phyloP scores from a whole-genome alignment of 805 yeast genomes.

The Wickerhamiella bombiphila region DNA sequence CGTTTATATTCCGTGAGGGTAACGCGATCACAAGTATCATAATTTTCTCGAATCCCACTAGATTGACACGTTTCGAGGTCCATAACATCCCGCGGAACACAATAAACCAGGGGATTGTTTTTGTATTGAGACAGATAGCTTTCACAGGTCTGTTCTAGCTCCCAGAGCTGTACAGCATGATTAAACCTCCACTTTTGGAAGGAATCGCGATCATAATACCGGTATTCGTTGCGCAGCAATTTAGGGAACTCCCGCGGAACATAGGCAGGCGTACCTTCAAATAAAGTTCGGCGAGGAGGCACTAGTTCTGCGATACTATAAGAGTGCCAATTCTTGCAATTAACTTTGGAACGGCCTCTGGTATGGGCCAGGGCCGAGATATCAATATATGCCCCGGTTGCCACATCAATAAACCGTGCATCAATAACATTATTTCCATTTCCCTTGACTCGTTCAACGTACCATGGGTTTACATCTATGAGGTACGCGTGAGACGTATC shows the following conservation, averaged over 20 bases:
- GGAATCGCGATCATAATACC: slow-evolving; percentile 10
- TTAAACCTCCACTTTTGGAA: slow-evolving; percentile 13
- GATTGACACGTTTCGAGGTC: slow-evolving; percentile 1
- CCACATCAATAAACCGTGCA: slow-evolving; percentile 45
- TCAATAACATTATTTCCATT: slow-evolving; percentile 38
- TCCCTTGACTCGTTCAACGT: slow-evolving; percentile 33
- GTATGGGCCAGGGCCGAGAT: slow-evolving; percentile 34
- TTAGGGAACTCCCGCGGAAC: slow-evolving; percentile 30
- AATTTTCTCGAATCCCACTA: slow-evolving; percentile 1
- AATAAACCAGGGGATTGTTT: neutral
- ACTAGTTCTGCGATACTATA: slow-evolving; percentile 34
- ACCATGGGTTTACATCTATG: slow-evolving; percentile 36
- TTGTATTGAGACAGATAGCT: neutral
- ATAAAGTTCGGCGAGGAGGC: slow-evolving; percentile 38
- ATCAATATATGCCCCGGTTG: slow-evolving; percentile 46
- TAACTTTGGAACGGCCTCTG: slow-evolving; percentile 17
- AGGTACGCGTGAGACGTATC: slow-evolving; percentile 32
- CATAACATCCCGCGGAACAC: slow-evolving; percentile 1
- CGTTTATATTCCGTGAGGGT: slow-evolving; percentile 8
- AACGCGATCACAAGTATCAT: slow-evolving; percentile 10
- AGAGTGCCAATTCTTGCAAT: slow-evolving; percentile 44
- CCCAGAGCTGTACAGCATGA: slow-evolving; percentile 9
- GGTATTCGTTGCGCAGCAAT: slow-evolving; percentile 28
- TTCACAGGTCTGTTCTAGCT: neutral
- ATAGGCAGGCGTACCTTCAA: slow-evolving; percentile 40